Evolutionary conservation across 495 filamentous ascomycete genomes (phyloP), one percentile per base, ranked within the genome.

Genomic region (Glarea lozoyensis): DNA sequence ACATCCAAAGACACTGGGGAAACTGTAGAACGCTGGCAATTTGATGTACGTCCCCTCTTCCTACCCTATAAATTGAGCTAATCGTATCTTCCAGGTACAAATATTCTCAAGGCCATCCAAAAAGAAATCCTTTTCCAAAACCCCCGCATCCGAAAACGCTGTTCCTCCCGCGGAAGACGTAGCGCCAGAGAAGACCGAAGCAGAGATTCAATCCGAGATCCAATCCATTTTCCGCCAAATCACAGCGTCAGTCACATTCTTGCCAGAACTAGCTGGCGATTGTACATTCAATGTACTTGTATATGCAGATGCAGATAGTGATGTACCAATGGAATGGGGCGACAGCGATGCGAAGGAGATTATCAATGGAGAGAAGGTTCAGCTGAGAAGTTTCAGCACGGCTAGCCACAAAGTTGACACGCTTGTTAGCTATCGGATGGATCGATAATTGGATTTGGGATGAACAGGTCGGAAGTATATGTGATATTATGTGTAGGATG

Each of bases 281-380:
- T 98, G 90, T 73, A 96, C 93, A 10, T 98, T 98, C 72, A 98
- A 98, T 59, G 90, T 98, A 16, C 72, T 98, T 18, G 92, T 98
- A 3, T 98, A 98, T 58, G 93, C 92, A 27, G 92, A 97, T 57
- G 92, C 88, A 6, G 88, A 95, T 61, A 90, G 84, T 17, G 92
- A 98, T 18, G 92, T 98, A 12, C 92, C 92, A 4, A 82, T 98
- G 45, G 93, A 98, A 63, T 98, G 92, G 92, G 92, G 92, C 24
- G 92, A 98, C 66, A 93, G 86, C 55, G 92, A 98, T 59, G 89
- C 93, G 36, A 96, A 94, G 67, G 92, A 98, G 70, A 94, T 98
- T 54, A 82, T 81, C 58, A 86, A 90, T 54, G 90, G 86, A 12
- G 92, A 98, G 69, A 89, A 94, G 59, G 92, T 98, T 7, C 88